Base-by-base conservation (phyloP, 805 yeast genomes). In the Metschnikowia shivogae region DNA sequence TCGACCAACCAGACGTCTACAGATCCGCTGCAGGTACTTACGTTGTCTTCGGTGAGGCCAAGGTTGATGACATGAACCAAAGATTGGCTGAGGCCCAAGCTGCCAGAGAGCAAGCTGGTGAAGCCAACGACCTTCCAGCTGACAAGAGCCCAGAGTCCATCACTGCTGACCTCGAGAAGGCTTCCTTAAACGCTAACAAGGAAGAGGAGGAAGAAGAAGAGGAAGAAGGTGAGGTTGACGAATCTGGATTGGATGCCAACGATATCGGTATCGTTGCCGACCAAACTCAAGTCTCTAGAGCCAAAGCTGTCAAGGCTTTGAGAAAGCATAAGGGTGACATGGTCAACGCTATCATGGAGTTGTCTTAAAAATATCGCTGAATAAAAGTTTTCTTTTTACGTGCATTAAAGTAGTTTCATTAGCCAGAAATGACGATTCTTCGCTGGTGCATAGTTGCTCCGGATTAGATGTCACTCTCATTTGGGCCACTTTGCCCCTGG, bases 31-130 rank as follows among this genome's bases (percentile, higher is more conserved):
- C 95, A 65, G 97, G 97, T 67, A 84, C 95, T 60, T 93, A 86
- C 79, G 84, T 92, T 61, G 97, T 92, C 58, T 90, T 92, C 63
- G 99, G 99, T 75, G 97, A 90, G 76, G 95, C 97, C 67, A 87
- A 89, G 80, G 86, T 87, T 59, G 97, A 92, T 72, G 96, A 92
- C 77, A 75, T 89, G 72, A 82, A 84, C 74, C 83, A 87, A 73
- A 84, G 89, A 78, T 78, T 86, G 72, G 85, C 86, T 65, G 86
- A 83, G 67, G 84, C 86, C 53, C 86, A 84, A 68, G 86, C 86
- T 64, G 55, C 55, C 10, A 87, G 87, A 56, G 86, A 83, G 70
- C 81, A 79, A 55, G 74, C 71, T 52, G 68, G 67, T 48, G 72
- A 68, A 45, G 70, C 70, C 47, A 60, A 63, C 45, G 60, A 55